These are phyloP conservation scores for Verticillium nonalfalfae DNA, from an alignment of 2,329 filamentous ascomycete genomes.

Conservation along the genomic window DNA sequence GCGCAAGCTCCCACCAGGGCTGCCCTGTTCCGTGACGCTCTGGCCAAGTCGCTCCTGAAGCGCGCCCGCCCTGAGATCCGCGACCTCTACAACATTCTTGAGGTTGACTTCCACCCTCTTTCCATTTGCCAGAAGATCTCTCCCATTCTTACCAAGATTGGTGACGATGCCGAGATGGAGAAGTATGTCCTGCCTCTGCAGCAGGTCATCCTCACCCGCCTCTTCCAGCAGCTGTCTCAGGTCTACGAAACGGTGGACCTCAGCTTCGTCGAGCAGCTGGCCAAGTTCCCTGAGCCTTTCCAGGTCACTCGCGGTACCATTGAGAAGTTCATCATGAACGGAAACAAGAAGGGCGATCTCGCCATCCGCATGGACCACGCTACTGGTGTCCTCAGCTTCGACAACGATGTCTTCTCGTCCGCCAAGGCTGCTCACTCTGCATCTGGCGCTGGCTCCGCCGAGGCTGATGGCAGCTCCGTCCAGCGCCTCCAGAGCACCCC, in stretches of 20 bases:
- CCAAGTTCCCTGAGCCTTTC: constrained; percentile 94
- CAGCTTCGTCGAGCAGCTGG: constrained; percentile 85
- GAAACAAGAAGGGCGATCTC: constrained; percentile 98
- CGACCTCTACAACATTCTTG: constrained; percentile 95
- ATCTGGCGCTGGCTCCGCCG: constrained; percentile 78
- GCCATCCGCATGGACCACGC: constrained; percentile 95
- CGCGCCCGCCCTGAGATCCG: constrained; percentile 91
- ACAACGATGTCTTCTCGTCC: constrained; percentile 97
- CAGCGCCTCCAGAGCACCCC: constrained; percentile 97
- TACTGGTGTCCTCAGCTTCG: constrained; percentile 91
- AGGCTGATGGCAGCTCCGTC: constrained; percentile 75
- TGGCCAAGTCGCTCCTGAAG: constrained; percentile 91
- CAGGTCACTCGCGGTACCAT: constrained; percentile 86
- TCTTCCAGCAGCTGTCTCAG: constrained; percentile 98
- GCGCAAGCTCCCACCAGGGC: constrained; percentile 79
- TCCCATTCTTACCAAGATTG: constrained; percentile 89
- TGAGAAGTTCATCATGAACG: constrained; percentile 99
- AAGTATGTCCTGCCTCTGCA: constrained; percentile 94
- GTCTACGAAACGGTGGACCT: constrained; percentile 98
- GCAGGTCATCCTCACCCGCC: constrained; percentile 94
- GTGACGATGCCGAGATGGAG: constrained; percentile 90
- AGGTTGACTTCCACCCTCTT: constrained; percentile 97
- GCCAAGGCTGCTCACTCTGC: constrained; percentile 86
- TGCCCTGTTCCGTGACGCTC: constrained; percentile 88
- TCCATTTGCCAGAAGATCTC: constrained; percentile 99